These are phyloP conservation scores for Alternaria ethzedia DNA, from an alignment of 2,329 filamentous ascomycete genomes.

Conservation along the genomic window DNA sequence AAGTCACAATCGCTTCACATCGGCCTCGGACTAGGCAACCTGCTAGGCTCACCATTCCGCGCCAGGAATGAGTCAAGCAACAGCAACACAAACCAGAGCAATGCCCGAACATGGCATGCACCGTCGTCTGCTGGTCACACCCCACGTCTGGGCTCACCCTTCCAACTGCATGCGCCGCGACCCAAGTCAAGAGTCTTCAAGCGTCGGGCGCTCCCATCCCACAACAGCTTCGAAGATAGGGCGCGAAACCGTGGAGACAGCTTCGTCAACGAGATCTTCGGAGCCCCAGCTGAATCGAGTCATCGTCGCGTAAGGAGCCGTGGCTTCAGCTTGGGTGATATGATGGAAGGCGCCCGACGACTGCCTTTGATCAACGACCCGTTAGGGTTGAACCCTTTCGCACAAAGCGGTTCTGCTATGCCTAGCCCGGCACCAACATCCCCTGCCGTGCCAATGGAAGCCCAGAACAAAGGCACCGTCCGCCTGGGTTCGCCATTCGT, in stretches of 20 bases:
- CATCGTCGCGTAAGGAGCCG: constrained; percentile 65
- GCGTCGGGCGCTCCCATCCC: constrained; percentile 58
- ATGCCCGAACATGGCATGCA: constrained; percentile 45
- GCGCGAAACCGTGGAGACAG: constrained; percentile 47
- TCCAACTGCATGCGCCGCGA: constrained; percentile 60
- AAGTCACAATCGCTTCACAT: constrained; percentile 59
- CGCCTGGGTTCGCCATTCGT: constrained; percentile 58
- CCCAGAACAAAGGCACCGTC: constrained; percentile 48
- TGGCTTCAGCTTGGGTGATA: constrained; percentile 66
- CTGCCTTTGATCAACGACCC: constrained; percentile 61
- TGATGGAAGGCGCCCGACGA: constrained; percentile 57
- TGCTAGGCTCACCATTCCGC: constrained; percentile 54
- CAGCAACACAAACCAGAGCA: constrained; percentile 32
- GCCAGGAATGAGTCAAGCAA: constrained; percentile 39
- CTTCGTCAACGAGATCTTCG: constrained; percentile 55
- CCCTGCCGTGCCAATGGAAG: constrained; percentile 21
- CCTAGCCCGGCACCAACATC: constrained; percentile 34
- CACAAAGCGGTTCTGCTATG: constrained; percentile 26
- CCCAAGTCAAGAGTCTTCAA: constrained; percentile 62
- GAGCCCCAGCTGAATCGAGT: constrained; percentile 56
- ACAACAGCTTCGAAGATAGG: constrained; percentile 60
- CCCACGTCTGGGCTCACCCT: constrained; percentile 57
- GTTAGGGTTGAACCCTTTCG: constrained; percentile 39
- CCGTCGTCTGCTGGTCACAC: constrained; percentile 29
- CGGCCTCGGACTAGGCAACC: constrained; percentile 50